Conservation (phyloP, 352 stramenopile genomes). For the Globisporangium polare region DNA sequence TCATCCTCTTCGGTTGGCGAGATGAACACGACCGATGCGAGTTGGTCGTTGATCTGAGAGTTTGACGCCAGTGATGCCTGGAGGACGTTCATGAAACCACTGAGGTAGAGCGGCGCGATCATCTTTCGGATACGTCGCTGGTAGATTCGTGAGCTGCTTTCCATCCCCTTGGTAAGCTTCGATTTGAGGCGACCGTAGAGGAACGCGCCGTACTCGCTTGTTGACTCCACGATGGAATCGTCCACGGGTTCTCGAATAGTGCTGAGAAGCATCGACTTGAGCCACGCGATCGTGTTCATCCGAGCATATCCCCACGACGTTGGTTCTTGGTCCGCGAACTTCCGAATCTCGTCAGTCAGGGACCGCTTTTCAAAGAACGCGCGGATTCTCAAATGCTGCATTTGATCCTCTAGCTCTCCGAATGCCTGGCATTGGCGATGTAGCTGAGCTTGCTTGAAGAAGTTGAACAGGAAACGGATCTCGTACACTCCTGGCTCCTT, state of each 20-base stretch:
- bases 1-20: slow-evolving; percentile 44
- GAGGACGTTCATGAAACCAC: slow-evolving; percentile 41
- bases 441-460: slow-evolving; percentile 51
- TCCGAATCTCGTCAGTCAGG: slow-evolving; percentile 38
- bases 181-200: slow-evolving; percentile 29
- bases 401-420: slow-evolving; percentile 53
- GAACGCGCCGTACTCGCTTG: slow-evolving; percentile 32
- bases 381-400: slow-evolving; percentile 52
- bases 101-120: slow-evolving; percentile 30
- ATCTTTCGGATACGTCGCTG: slow-evolving; percentile 38
- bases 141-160: slow-evolving; percentile 24
- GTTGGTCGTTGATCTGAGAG: slow-evolving; percentile 37
- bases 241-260: slow-evolving; percentile 36
- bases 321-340: slow-evolving; percentile 32
- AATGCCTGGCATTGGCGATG: slow-evolving; percentile 61
- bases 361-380: slow-evolving; percentile 51
- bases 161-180: slow-evolving; percentile 33
- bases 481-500: slow-evolving; percentile 55
- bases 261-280: slow-evolving; percentile 48
- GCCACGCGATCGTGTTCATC: slow-evolving; percentile 46
- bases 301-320: slow-evolving; percentile 32
- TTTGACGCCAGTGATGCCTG: slow-evolving; percentile 32
- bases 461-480: slow-evolving; percentile 63
- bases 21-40: slow-evolving; percentile 42
- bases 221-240: slow-evolving; percentile 28